phyloP scores from a whole-genome alignment of 345 rosid genomes.

The Gossypium longicalyx region DNA sequence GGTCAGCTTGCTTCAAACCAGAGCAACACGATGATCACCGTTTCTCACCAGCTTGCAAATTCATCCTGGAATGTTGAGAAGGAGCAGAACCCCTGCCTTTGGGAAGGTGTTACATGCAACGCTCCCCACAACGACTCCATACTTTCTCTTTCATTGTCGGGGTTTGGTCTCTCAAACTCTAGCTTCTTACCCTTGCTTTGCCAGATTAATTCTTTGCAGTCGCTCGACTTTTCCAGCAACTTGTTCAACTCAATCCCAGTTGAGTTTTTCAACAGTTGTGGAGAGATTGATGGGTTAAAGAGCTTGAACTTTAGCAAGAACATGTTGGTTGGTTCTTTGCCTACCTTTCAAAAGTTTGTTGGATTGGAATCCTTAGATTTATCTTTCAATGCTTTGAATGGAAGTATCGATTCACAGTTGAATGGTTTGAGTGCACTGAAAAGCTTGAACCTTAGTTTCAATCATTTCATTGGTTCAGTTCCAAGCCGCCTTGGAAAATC shows the following conservation, averaged over 20 bases:
- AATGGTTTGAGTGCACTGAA: constrained; percentile 43
- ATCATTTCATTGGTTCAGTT: constrained; percentile 34
- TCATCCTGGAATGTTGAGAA: constrained; percentile 33
- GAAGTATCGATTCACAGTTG: constrained; percentile 36
- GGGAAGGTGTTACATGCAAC: constrained; percentile 45
- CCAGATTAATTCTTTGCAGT: constrained; percentile 48
- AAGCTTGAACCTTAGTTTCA: constrained; percentile 44
- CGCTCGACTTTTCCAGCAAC: constrained; percentile 55
- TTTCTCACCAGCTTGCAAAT: constrained; percentile 27
- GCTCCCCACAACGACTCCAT: constrained; percentile 28
- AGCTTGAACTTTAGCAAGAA: constrained; percentile 51
- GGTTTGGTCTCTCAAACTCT: constrained; percentile 36
- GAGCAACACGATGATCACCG: constrained; percentile 32
- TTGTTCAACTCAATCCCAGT: constrained; percentile 40
- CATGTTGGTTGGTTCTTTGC: constrained; percentile 36
- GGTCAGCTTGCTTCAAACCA: constrained; percentile 39
- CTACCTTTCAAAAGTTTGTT: constrained; percentile 41
- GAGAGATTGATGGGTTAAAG: constrained; percentile 21
- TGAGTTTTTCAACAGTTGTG: constrained; percentile 41
- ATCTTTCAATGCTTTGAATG: constrained; percentile 39
- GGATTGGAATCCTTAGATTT: constrained; percentile 57
- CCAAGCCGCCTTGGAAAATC: constrained; percentile 36
- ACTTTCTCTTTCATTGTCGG: constrained; percentile 32
- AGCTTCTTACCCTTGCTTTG: constrained; percentile 41
- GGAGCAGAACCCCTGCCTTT: constrained; percentile 17